Base-by-base conservation (phyloP, 2,329 filamentous ascomycete genomes). In the Podosphaera fusca region DNA sequence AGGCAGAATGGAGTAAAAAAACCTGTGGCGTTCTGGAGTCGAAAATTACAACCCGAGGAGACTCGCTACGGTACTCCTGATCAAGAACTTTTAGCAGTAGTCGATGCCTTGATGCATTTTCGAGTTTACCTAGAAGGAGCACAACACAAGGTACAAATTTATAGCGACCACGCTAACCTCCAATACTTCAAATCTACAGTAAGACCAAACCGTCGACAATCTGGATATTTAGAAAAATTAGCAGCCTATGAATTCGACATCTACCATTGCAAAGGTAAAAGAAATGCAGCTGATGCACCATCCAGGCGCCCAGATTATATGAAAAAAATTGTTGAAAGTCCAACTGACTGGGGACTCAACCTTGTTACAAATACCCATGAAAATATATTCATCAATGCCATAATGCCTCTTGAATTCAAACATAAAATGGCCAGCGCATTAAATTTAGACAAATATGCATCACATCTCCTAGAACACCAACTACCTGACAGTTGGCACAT, bases 21-120 rank as follows among this genome's bases (percentile, higher is more conserved):
- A 34, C 54, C 54, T 45, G 54, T 55, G 14, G 5, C 38, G 8
- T 46, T 34, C 35, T 55, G 54, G 54, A 55, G 54, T 31, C 33
- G 54, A 55, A 35, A 38, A 40, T 35, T 54, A n/a, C 33, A 54
- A 54, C 51, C 51, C 4, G 51, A 54, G 31, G 51, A 54, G 29
- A 54, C 51, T 38, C 12, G 51, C 3, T 54, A 54, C 34, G 35
- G 51, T 2, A 54, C 51, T 2, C 51, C 51, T 29, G 51, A 54
- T 54, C 51, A 54, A 54, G 51, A 54, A 54, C 33, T 54, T 29
- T 21, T 54, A 5, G 51, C 51, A 8, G 35, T 54, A 9, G 33
- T 54, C 6, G 51, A 54, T 35, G 8, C 54, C 4, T 34, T 55
- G 6, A n/a, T 34, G 8, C 8, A 55, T 34, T 55, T 55, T 12